Conservation (phyloP, 129 eudicot species). For the Deinandra increscens region DNA sequence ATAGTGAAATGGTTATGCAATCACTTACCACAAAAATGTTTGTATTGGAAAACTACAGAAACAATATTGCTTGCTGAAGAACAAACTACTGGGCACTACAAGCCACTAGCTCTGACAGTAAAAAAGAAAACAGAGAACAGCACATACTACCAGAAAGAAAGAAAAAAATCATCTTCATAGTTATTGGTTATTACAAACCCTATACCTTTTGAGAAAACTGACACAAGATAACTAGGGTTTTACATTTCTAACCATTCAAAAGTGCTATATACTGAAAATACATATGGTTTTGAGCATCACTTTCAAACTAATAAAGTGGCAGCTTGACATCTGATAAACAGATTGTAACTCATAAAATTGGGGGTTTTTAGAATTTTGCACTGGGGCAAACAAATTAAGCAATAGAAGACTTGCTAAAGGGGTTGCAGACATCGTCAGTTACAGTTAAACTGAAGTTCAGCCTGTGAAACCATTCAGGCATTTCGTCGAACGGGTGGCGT, state of each 20-base stretch:
- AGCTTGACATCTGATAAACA: constrained; percentile 6
- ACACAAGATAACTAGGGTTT: background rate
- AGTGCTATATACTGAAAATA: background rate
- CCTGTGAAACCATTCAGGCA: constrained; percentile 24
- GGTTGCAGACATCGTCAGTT: constrained; percentile 5
- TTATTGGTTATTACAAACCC: background rate
- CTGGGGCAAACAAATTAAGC: constrained; percentile 6
- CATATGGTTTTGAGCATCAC: background rate
- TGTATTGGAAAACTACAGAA: background rate
- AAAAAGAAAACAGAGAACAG: background rate
- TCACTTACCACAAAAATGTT: background rate
- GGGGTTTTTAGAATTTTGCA: constrained; percentile 12
- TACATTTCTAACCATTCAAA: background rate
- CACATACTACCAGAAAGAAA: background rate
- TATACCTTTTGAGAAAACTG: background rate
- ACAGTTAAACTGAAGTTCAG: constrained; percentile 1
- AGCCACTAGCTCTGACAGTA: background rate
- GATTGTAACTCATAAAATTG: background rate
- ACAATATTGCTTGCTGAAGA: background rate
- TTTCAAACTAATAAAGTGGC: background rate
- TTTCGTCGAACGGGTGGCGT: constrained; percentile 37
- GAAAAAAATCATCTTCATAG: too few relatives aligned
- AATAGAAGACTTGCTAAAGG: background rate
- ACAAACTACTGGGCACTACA: background rate
- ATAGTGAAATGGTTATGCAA: background rate